Conservation (phyloP, 495 filamentous ascomycete species). For the Aspergillus olivimuriae region DNA sequence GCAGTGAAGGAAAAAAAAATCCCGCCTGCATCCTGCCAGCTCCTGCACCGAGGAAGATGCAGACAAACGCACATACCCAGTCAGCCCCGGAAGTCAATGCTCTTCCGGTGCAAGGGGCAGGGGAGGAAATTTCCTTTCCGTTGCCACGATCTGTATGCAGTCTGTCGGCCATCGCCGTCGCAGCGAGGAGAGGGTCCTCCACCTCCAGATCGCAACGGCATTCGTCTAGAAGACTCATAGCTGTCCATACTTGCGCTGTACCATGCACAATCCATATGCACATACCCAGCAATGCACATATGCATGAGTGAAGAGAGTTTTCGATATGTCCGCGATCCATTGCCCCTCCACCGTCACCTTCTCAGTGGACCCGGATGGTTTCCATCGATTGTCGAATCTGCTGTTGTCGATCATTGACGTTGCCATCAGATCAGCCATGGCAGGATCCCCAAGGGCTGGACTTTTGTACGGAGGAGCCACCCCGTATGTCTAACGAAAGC, state of each 20-base stretch:
- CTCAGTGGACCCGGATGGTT: slow-evolving; percentile 4
- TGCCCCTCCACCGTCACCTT: slow-evolving; percentile 1
- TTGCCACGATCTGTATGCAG: slow-evolving; percentile 7
- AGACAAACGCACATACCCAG: not conserved
- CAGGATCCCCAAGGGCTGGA: slow-evolving; percentile 14
- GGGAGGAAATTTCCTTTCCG: not conserved
- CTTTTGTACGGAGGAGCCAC: no score
- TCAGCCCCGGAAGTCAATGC: not conserved
- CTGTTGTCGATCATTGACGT: slow-evolving; percentile 9
- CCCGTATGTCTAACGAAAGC: no score
- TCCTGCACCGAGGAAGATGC: not conserved
- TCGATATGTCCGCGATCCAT: slow-evolving; percentile 9
- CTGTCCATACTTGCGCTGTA: not conserved
- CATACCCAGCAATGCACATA: not conserved
- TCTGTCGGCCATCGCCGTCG: not conserved
- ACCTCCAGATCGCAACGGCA: not conserved
- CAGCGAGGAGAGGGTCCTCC: not conserved
- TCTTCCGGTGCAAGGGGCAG: not conserved
- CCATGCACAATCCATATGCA: not conserved
- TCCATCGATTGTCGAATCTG: slow-evolving; percentile 3
- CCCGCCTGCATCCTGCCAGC: not conserved
- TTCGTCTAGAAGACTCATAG: not conserved
- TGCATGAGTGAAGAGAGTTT: slow-evolving; percentile 5
- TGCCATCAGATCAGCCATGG: slow-evolving; percentile 6
- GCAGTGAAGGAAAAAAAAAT: not conserved